Evolutionary conservation across 345 rosid genomes (phyloP).

Genomic region (Euphorbia tirucalli): DNA sequence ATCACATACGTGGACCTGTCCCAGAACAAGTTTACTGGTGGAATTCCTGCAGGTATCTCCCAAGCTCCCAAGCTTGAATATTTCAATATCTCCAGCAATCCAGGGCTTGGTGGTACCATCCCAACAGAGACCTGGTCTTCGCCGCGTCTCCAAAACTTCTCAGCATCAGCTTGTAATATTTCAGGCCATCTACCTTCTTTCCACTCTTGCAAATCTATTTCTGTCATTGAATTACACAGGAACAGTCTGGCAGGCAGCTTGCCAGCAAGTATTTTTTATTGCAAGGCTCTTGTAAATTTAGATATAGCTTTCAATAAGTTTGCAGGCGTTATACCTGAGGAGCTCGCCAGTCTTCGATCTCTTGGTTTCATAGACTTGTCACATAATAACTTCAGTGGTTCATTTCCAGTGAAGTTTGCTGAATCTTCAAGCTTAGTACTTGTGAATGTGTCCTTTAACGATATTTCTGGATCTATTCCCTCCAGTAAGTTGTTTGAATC

Average conservation of each 20-base stretch:
- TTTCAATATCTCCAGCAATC: conserved; percentile 73
- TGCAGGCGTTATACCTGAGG: conserved; percentile 54
- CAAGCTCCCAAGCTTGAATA: conserved; percentile 65
- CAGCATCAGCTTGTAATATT: conserved; percentile 66
- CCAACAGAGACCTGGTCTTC: conserved; percentile 59
- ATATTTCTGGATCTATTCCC: conserved; percentile 65
- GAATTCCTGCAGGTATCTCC: conserved; percentile 56
- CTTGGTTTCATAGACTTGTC: conserved; percentile 59
- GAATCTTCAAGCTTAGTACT: conserved; percentile 42
- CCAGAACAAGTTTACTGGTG: conserved; percentile 66
- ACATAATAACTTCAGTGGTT: conserved; percentile 61
- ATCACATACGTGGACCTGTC: conserved; percentile 79
- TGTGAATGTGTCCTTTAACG: conserved; percentile 61
- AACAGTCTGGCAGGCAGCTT: conserved; percentile 57
- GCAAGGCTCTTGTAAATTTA: conserved; percentile 49
- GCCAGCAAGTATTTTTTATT: conserved; percentile 53
- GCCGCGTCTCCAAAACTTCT: conserved; percentile 71
- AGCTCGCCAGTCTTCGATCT: conserved; percentile 50
- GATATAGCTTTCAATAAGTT: conserved; percentile 58
- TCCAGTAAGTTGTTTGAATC: conserved; percentile 45
- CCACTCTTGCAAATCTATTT: conserved; percentile 54
- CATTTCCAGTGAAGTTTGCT: conserved; percentile 51
- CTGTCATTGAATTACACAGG: conserved; percentile 55
- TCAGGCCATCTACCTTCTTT: conserved; percentile 62
- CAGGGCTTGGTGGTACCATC: conserved; percentile 57